Evolutionary conservation across 2,329 filamentous ascomycete species (phyloP).

Genomic region (Epichloe festucae): DNA sequence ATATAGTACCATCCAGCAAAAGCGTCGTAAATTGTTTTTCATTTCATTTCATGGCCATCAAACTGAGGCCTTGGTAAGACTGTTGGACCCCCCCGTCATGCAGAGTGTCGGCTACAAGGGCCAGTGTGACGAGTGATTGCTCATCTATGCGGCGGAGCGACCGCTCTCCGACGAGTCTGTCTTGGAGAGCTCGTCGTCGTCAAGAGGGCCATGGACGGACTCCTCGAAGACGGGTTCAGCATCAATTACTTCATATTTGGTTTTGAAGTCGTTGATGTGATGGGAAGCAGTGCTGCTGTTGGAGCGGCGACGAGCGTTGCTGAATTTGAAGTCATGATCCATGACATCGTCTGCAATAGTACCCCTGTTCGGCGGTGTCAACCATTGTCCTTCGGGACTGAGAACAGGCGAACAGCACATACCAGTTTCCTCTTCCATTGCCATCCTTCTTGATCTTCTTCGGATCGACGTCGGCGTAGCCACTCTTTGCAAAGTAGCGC

Average conservation of each 20-base stretch:
- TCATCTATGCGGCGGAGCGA: conserved; percentile 34
- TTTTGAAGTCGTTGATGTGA: conserved; percentile 70
- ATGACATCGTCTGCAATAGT: conserved; percentile 69
- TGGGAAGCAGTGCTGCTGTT: conserved; percentile 71
- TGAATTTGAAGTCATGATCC: conserved; percentile 71
- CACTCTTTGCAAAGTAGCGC: conserved; percentile 85
- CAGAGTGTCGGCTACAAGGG: conserved; percentile 11
- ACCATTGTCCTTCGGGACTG: background rate
- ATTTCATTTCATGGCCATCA: conserved; percentile 11
- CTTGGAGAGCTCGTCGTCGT: conserved; percentile 45
- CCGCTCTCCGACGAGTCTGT: conserved; percentile 46
- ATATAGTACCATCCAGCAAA: conserved; percentile 1
- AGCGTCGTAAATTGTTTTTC: conserved; percentile 8
- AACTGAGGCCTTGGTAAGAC: background rate
- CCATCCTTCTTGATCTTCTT: conserved; percentile 97
- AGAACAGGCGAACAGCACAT: conserved; percentile 23
- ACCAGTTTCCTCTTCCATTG: conserved; percentile 89
- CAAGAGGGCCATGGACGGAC: conserved; percentile 56
- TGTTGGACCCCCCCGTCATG: background rate
- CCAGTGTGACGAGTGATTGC: conserved; percentile 11
- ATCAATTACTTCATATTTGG: conserved; percentile 90
- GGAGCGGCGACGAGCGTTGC: conserved; percentile 79
- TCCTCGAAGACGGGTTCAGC: conserved; percentile 89
- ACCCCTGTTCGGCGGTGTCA: conserved; percentile 49
- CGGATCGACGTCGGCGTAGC: conserved; percentile 68